Percentiles rank a stretch among this genome's conserved stretches.
Evolutionary conservation across 2,329 filamentous ascomycete genomes (phyloP).

Genomic region (Cucurbitaria berberidis): DNA sequence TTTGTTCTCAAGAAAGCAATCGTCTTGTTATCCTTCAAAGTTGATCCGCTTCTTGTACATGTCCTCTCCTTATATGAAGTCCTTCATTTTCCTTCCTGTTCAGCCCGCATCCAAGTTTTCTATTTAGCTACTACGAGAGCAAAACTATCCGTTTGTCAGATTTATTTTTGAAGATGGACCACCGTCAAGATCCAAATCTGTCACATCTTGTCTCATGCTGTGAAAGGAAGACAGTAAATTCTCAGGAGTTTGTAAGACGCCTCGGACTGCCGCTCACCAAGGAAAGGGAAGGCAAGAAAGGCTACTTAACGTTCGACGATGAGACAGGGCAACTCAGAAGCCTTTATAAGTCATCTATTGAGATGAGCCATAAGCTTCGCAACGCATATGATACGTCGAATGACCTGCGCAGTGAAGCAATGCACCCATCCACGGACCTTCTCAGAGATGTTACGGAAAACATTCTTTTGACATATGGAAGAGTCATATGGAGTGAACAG

Average conservation of each 20-base stretch:
- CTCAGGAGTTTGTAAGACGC: not conserved
- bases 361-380: not conserved
- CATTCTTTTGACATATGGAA: not conserved
- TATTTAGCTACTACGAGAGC: too few relatives aligned
- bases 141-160: too few relatives aligned
- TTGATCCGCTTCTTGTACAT: too few relatives aligned
- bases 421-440: not conserved
- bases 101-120: too few relatives aligned
- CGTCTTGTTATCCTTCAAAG: too few relatives aligned
- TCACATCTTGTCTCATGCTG: not conserved
- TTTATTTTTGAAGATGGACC: too few relatives aligned
- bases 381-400: not conserved
- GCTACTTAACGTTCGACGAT: not conserved
- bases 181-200: not conserved
- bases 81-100: too few relatives aligned
- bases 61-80: too few relatives aligned
- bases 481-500: not conserved
- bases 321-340: not conserved
- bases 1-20: too few relatives aligned
- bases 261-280: not conserved
- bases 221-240: not conserved
- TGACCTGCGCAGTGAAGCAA: not conserved
- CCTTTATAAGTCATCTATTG: not conserved
- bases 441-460: not conserved
- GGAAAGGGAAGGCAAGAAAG: not conserved